Evolutionary conservation across 2,329 filamentous ascomycete species (phyloP), one percentile per base, ranked within the genome.

Genomic region (Microsporum audouinii): DNA sequence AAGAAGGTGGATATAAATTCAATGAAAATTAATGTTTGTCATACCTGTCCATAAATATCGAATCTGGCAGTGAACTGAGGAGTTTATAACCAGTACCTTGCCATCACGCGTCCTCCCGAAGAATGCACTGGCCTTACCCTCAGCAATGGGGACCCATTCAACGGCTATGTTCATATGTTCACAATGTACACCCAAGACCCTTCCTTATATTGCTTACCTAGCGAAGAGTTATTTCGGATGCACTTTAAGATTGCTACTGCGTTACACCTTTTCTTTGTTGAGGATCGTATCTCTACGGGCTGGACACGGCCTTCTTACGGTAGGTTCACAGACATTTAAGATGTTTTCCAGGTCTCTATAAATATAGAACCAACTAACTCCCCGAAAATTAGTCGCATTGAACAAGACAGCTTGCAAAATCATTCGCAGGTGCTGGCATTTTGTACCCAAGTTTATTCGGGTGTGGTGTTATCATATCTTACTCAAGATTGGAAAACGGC

Each of bases 231-330:
- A 8, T 59, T 64, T 57, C 39, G 51, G 14, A 53, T 61, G 33
- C 62, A 65, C 49, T 61, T 27, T n/a, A 53, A 62, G 41, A 60
- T 65, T 39, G 58, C 63, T 31, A 45, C 38, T 4, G 59, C 62
- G 4, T 55, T 64, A 2, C 62, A 64, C 33, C 57, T 62, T 36
- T 64, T 63, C 47, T 64, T 38, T 29, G 60, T 64, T 27, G 63
- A 64, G n/a, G 57, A 60, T 47, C 53, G 51, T 38, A 49, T 62
- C 57, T 23, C 61, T n/a, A 8, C 36, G 31, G 63, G 63, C 34
- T 64, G 63, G 63, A 58, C 61, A 12, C 61, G 61, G 33, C 12
- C 51, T 12, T 38, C 59, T 33, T 43, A 43, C 39, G 17, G 39
- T 43, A 43, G 39, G 14, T 6, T 43, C 39, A 43, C 39, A 5